phyloP scores from a whole-genome alignment of 306 rosid genomes.

The Acacia crassicarpa region DNA sequence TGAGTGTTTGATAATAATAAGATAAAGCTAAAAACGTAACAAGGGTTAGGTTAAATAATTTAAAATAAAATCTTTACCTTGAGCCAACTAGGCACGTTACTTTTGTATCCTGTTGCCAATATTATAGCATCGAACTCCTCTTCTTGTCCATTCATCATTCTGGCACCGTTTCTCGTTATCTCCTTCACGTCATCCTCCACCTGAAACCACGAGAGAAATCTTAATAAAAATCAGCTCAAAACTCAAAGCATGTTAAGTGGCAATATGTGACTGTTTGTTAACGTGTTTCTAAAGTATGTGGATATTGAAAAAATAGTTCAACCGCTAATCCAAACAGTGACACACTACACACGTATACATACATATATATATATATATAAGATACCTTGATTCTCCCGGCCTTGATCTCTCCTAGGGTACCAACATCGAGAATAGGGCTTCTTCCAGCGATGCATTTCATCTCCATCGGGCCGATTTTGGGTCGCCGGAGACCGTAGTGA shows the following conservation, averaged over 20 bases:
- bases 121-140: slow-evolving; percentile 86
- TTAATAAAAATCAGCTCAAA: neutral
- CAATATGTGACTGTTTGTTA: no score
- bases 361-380: no score
- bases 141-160: slow-evolving; percentile 82
- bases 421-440: slow-evolving; percentile 92
- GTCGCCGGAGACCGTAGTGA: slow-evolving; percentile 75
- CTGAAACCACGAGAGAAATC: slow-evolving; percentile 28
- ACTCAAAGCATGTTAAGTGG: no score
- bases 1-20: slow-evolving; percentile 53
- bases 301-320: no score
- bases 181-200: slow-evolving; percentile 83
- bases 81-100: slow-evolving; percentile 97
- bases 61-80: slow-evolving; percentile 51
- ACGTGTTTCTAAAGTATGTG: no score
- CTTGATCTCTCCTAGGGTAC: slow-evolving; percentile 67
- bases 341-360: no score
- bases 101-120: slow-evolving; percentile 96
- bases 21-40: slow-evolving; percentile 47
- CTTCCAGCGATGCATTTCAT: slow-evolving; percentile 83
- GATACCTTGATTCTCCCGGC: slow-evolving; percentile 73
- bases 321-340: no score
- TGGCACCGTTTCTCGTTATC: slow-evolving; percentile 85
- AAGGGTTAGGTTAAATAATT: neutral
- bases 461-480: slow-evolving; percentile 90